Conservation (phyloP, 305 asterid species). For the Fraxinus angustifolia region DNA sequence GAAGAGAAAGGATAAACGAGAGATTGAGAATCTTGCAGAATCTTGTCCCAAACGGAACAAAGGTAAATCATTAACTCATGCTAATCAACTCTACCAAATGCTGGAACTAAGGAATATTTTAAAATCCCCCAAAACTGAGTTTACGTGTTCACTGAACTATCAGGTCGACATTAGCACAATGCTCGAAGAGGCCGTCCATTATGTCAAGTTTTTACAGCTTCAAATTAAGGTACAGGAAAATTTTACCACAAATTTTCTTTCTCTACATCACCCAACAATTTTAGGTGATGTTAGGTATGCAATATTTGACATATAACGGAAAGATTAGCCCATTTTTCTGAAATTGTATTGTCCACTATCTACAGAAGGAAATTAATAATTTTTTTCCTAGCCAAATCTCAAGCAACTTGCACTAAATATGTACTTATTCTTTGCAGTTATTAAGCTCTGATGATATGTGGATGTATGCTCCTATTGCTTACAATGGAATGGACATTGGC, state of each 20-base stretch:
- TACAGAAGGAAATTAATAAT: neutral
- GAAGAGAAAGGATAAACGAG: conserved; percentile 90
- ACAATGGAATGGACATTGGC: conserved; percentile 49
- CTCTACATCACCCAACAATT: neutral
- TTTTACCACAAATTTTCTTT: neutral
- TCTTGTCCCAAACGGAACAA: conserved; percentile 84
- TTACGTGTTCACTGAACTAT: neutral
- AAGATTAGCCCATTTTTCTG: neutral
- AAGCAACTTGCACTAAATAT: neutral
- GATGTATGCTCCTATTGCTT: conserved; percentile 57
- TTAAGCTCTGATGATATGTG: conserved; percentile 52
- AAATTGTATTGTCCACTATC: neutral
- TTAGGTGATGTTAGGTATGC: neutral
- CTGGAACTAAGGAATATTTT: neutral
- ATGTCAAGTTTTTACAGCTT: conserved; percentile 50
- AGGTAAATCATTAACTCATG: conserved; percentile 6
- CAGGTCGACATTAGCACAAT: conserved; percentile 53
- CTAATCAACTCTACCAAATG: neutral
- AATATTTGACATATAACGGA: neutral
- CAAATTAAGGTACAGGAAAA: conserved; percentile 40
- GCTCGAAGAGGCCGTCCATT: conserved; percentile 59
- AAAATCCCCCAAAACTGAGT: neutral
- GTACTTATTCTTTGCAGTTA: conserved; percentile 27
- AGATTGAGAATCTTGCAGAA: conserved; percentile 79
- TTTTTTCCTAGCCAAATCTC: neutral